Evolutionary conservation across 2,329 filamentous ascomycete genomes (phyloP), one percentile per base, ranked within the genome.

Genomic region (Ceratocystis cubensis): DNA sequence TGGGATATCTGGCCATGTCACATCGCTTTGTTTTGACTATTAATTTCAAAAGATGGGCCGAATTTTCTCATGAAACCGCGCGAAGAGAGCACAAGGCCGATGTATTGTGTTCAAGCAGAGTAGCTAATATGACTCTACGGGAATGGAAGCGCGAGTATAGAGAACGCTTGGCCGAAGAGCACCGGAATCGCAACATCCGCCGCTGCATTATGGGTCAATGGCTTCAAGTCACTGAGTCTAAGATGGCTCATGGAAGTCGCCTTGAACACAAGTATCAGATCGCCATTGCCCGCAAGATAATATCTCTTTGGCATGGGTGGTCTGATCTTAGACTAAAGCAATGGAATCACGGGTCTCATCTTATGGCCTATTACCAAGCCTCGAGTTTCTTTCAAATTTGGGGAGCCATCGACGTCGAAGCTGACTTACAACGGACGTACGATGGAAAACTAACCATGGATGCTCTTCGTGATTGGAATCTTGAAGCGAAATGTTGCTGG

Each of bases 41-140:
- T n/a, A 68, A 66, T 17, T 65, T 68, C 25, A 46, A 64, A 28
- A 44, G 69, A 15, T 71, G 70, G 70, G 67, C 56, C 44, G 62
- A 62, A 13, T 28, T 50, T 33, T 56, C 63, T 6, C 63, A 64
- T 6, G n/a, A 65, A 10, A 41, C 68, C 7, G 48, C 46, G 5
- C 65, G 63, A 30, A 67, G 63, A 1, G 64, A 62, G 57, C 64
- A 66, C 61, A 59, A 65, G 30, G 46, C 69, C 20, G 65, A 66
- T 57, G 56, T 53, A 44, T 30, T 68, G 15, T 66, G 67, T 20
- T 68, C 61, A 28, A 68, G 64, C 15, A 41, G 67, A 61, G 48
- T 68, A 44, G 67, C 30, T 28, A 66, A 68, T 20, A 66, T 44
- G 33, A 57, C 61, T 13, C 30, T 68, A 46, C 62, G 65, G 10